phyloP scores from a whole-genome alignment of 2,329 filamentous ascomycete species.

The Cercospora beticola region DNA sequence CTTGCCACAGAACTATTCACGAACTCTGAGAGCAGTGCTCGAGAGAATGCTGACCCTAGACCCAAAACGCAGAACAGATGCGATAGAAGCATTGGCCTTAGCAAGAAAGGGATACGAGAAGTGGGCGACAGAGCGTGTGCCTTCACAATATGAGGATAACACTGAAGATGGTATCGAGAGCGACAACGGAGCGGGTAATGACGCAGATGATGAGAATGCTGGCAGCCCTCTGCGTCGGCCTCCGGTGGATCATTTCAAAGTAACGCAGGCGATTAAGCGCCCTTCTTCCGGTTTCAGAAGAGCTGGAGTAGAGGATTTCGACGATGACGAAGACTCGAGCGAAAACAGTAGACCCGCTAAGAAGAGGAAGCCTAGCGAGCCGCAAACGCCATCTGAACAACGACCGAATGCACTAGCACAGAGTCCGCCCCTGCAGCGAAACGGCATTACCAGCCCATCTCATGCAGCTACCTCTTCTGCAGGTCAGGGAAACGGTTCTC shows the following conservation, averaged over 20 bases:
- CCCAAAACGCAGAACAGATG: background rate
- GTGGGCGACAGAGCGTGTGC: background rate
- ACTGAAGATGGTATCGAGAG: constrained; percentile 1
- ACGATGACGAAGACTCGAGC: background rate
- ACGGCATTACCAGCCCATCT: background rate
- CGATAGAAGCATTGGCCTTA: background rate
- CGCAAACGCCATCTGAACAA: background rate
- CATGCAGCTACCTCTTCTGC: background rate
- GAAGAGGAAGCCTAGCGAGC: background rate
- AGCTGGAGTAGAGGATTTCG: background rate
- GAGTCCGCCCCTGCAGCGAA: background rate
- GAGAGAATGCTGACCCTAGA: constrained; percentile 4
- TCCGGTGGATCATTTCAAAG: background rate
- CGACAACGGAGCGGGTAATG: background rate
- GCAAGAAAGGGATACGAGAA: background rate
- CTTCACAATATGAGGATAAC: background rate
- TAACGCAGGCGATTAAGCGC: background rate
- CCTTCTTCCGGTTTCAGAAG: background rate
- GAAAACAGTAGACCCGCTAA: background rate
- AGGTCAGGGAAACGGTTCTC: background rate
- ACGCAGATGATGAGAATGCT: background rate
- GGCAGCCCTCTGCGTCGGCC: background rate
- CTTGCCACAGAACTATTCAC: constrained; percentile 1
- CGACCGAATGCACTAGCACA: background rate
- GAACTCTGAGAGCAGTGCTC: background rate